phyloP scores from a whole-genome alignment of 2,329 filamentous ascomycete genomes.

The Ceratocystiopsis brevicomis region DNA sequence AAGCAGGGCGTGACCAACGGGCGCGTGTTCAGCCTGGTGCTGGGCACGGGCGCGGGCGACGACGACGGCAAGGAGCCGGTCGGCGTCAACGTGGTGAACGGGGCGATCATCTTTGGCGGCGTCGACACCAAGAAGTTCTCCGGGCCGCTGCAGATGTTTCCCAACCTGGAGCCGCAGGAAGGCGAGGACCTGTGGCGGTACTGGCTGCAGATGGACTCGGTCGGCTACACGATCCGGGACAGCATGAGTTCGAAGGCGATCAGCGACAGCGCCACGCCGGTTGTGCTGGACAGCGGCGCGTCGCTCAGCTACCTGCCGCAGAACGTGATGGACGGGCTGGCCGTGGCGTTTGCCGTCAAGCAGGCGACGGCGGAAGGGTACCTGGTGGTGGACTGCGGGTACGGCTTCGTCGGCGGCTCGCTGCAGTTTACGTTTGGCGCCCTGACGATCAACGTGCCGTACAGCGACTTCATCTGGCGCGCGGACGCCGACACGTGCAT shows the following conservation, averaged over 20 bases:
- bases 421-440: slow-evolving; percentile 22
- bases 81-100: slow-evolving; percentile 8
- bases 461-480: slow-evolving; percentile 19
- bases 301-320: slow-evolving; percentile 48
- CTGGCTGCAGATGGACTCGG: slow-evolving; percentile 22
- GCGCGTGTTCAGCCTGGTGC: slow-evolving; percentile 16
- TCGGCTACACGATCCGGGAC: slow-evolving; percentile 17
- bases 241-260: slow-evolving; percentile 9
- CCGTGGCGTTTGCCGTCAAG: slow-evolving; percentile 19
- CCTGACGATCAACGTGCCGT: slow-evolving; percentile 18
- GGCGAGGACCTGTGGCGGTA: slow-evolving; percentile 15
- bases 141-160: slow-evolving; percentile 16
- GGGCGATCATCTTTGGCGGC: slow-evolving; percentile 24
- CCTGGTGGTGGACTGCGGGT: slow-evolving; percentile 12
- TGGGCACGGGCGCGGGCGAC: slow-evolving; percentile 10
- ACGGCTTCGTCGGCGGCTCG: slow-evolving; percentile 15
- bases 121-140: slow-evolving; percentile 26
- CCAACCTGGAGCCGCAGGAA: slow-evolving; percentile 14
- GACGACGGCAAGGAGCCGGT: slow-evolving; percentile 6
- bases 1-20: slow-evolving; percentile 27
- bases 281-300: slow-evolving; percentile 47
- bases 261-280: slow-evolving; percentile 19
- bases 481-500: slow-evolving; percentile 5
- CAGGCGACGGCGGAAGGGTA: slow-evolving; percentile 18
- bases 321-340: slow-evolving; percentile 27